Evolutionary conservation across 306 rosid genomes (phyloP), one percentile per base, ranked within the genome.

Genomic region (Abrus pulchellus): DNA sequence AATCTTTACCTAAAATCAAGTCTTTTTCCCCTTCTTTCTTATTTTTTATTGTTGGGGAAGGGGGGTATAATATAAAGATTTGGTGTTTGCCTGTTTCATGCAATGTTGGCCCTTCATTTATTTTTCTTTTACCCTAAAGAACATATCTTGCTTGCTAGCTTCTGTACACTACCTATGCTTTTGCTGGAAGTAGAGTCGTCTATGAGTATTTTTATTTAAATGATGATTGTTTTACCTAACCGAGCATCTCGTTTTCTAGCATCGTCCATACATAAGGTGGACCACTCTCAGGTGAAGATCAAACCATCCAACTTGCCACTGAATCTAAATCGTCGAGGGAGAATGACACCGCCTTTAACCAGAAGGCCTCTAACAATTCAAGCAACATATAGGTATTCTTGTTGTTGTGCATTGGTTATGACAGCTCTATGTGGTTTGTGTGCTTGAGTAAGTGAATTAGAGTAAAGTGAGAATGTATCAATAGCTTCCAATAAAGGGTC

Each of bases 371-470:
- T 87, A 6, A 43, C 86, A 3, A 89, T 95, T 87, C 90, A 85
- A 86, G 97, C 99, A 80, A 83, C 92, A 14, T 90, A 88, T 48
- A 87, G 96, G 99, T 95, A 90, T 65, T 71, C 29, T 70, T 64
- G 29, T 32, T 56, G 36, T 80, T 50, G 11, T 55, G 20, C 20
- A 20, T 59, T 72, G 73, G 12, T 44, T 45, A 40, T 49, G 49
- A 6, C 40, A 12, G 30, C 59, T 36, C 76, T 68, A 7, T 76
- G 55, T 75, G 13, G 33, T 75, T 33, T 20, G 7, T 71, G 74
- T 57, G 30, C 45, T 5, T 9, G 48, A 54, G 29, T 67, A 13
- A 38, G 45, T 78, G 29, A 68, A 69, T 62, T 43, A 69, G 59
- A 29, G n/a, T 56, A 36, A 69, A 36, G 33, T 38, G 33, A 59